Base-by-base conservation (phyloP, 192 early-diverging fungal species). In the Podila epicladia region DNA sequence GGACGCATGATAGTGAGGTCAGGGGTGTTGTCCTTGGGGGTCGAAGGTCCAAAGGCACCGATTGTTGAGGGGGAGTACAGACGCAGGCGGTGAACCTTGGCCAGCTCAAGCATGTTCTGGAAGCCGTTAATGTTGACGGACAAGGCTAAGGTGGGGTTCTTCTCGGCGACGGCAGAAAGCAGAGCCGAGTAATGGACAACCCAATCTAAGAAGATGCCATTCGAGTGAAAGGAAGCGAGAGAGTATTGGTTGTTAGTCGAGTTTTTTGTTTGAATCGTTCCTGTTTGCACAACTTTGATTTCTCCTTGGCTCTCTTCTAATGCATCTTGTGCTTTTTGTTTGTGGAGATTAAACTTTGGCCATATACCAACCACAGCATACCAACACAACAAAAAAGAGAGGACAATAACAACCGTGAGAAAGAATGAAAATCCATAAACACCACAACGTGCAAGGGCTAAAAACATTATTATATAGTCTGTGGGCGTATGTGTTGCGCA, bases 21-120 rank as follows among this genome's bases (percentile, higher is more conserved):
- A 0, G 91, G 91, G 13, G 91, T 90, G 28, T 74, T 70, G 72
- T 85, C 80, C 65, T 90, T 89, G 57, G 89, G 91, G 12, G 91
- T 92, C 2, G 87, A 82, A 11, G 91, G 91, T 32, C 91, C 91
- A 65, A 92, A 92, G 9, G 91, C 91, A n/a, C 91, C 91, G 67
- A 92, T 92, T 4, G 91, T 92, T 58, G 87, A 89, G 17, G 91
- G 91, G 0, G 87, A 89, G 67, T 89, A 83, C 11, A 92, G 67
- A 2, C 91, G 82, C 15, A 92, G 84, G 37, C 85, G 70, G 74
- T 92, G 91, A 28, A 77, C 58, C 66, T 85, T 89, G 28, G 91
- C 87, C 45, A 92, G 62, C 62, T 92, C 89, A 37, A 92, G 82
- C 37, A 90, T 83, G 73, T 92, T 92, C 65, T 89, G 88, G 79